A percentile compares a stretch with the other conserved stretches of the same genome.
Conservation (phyloP, 768 basidiomycete species). For the Leccinum barrowsii region DNA sequence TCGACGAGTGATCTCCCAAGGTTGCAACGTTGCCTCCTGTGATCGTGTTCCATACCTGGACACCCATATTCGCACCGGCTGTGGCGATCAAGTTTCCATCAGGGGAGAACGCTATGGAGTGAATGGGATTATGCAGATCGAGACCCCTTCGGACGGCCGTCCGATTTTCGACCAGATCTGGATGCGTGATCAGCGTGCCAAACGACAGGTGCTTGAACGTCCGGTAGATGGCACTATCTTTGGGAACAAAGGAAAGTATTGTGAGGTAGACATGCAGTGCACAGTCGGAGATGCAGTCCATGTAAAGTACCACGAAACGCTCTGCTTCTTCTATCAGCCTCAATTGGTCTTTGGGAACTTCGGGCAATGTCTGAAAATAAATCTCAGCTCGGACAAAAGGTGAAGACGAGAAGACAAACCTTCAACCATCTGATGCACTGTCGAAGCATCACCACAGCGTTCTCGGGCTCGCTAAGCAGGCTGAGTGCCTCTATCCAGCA, state of each 20-base stretch:
- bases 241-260: slow-evolving; percentile 3
- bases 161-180: background rate
- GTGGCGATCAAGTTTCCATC: slow-evolving; percentile 15
- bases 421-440: slow-evolving; percentile 12
- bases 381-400: background rate
- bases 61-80: slow-evolving; percentile 9
- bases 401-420: background rate
- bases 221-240: too few relatives aligned
- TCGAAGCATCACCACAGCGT: slow-evolving; percentile 14
- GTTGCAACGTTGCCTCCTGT: slow-evolving; percentile 22
- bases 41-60: slow-evolving; percentile 21
- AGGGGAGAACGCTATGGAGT: slow-evolving; percentile 17
- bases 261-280: slow-evolving; percentile 20
- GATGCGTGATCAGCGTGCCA: too few relatives aligned
- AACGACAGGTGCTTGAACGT: too few relatives aligned
- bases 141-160: background rate
- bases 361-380: slow-evolving; percentile 3
- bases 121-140: slow-evolving; percentile 2
- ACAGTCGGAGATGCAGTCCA: slow-evolving; percentile 18
- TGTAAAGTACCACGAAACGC: slow-evolving; percentile 12
- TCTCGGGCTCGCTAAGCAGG: slow-evolving; percentile 12
- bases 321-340: slow-evolving; percentile 4
- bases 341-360: slow-evolving; percentile 4
- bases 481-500: slow-evolving; percentile 16
- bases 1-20: slow-evolving; percentile 9